Base-by-base conservation (phyloP, 192 early-diverging fungal genomes). In the Endogone sp. region DNA sequence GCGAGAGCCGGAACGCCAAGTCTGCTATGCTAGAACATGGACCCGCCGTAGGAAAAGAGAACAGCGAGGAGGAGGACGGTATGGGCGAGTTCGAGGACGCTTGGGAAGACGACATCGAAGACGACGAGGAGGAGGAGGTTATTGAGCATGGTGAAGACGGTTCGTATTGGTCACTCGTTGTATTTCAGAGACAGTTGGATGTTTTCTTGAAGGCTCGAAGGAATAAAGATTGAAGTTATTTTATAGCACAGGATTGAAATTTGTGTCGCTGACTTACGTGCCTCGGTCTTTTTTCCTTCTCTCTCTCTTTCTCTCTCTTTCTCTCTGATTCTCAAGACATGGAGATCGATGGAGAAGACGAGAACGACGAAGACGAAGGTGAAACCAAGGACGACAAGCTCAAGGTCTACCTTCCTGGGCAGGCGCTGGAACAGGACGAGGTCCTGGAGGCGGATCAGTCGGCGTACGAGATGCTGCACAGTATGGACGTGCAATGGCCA, bases 391-490 rank as follows among this genome's bases (percentile, higher is more conserved):
- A 75, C 21, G 77, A 84, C 6, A 85, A 85, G 20, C 76, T 90
- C n/a, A 81, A 87, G 61, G 91, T 97, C 27, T 96, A 94, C 69
- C 86, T 97, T 63, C 98, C 98, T 4, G 98, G 98, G 23, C 89
- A 95, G 56, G 81, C 84, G 66, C 76, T 99, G 10, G 91, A 71
- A 32, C 89, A 92, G 73, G 95, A 87, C 56, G 95, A 99, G 75
- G 91, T 88, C 44, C 85, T 99, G 55, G 94, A 98, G 68, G 94
- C 91, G 28, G 98, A 99, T 85, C 91, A 93, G 70, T 90, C 87
- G 20, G 92, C 93, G 0, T 99, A 99, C 81, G 92, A 94, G 67
- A 98, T 99, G 98, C 87, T 99, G 65, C 96, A 99, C 81, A 83
- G 83, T 24, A 85, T 99, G 85, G 83, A 92, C 56, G 92, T 93